A percentile compares a stretch with the other conserved stretches of the same genome.
Conservation (phyloP, 208 protist genomes). For the Naegleria fowleri region DNA sequence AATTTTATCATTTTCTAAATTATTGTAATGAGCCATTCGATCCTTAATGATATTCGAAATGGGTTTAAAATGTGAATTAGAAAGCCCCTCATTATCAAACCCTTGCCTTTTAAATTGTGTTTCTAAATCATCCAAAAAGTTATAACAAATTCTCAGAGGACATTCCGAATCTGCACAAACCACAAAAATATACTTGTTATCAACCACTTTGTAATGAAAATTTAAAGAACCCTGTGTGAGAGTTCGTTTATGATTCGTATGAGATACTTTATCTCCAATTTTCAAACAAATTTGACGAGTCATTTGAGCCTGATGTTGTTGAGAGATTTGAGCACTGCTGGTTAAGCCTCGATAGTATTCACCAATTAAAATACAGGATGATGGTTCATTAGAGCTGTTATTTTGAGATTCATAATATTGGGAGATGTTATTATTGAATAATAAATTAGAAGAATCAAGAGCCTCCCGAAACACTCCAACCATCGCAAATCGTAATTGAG, state of each 20-base stretch:
- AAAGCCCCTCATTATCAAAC: neutral
- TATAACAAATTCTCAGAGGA: neutral
- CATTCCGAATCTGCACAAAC: neutral
- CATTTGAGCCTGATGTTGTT: neutral
- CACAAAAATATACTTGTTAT: neutral
- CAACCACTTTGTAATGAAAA: neutral
- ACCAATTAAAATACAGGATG: neutral
- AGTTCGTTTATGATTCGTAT: neutral
- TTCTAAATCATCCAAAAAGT: conserved; percentile 17
- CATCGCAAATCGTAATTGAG: too few relatives aligned
- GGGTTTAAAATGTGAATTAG: neutral
- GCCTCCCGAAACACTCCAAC: too few relatives aligned
- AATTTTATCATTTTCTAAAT: conserved; percentile 58
- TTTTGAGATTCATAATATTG: too few relatives aligned
- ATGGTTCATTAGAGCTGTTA: neutral
- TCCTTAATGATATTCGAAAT: neutral
- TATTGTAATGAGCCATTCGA: conserved; percentile 42
- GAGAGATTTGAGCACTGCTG: neutral
- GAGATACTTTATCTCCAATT: neutral
- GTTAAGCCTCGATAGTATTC: neutral
- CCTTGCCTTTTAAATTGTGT: neutral
- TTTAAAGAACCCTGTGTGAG: neutral
- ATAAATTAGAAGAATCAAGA: too few relatives aligned
- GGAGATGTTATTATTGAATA: too few relatives aligned
- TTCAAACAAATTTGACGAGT: neutral